phyloP scores from a whole-genome alignment of 2,329 filamentous ascomycete species.

The Claviceps africana region DNA sequence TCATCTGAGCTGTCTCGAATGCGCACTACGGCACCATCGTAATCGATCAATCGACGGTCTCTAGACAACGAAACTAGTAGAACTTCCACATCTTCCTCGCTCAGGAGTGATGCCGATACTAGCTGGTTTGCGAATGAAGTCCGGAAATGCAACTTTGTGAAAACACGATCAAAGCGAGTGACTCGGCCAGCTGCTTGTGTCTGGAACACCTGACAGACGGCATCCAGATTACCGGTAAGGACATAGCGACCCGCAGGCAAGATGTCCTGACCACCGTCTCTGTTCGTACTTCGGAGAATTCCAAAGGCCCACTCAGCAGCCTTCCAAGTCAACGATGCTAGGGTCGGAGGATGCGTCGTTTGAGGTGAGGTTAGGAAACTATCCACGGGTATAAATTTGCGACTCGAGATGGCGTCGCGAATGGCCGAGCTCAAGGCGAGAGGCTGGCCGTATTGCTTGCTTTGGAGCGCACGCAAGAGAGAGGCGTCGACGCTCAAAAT shows the following conservation, averaged over 20 bases:
- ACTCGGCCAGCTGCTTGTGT: slow-evolving; percentile 28
- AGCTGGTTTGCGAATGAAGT: slow-evolving; percentile 41
- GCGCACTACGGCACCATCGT: slow-evolving; percentile 58
- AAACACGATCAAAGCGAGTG: slow-evolving; percentile 50
- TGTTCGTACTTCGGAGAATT: slow-evolving; percentile 49
- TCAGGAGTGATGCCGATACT: slow-evolving; percentile 34
- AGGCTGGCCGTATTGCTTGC: slow-evolving; percentile 65
- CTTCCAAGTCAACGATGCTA: slow-evolving; percentile 55
- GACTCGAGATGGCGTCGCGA: slow-evolving; percentile 54
- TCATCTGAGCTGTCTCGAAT: slow-evolving; percentile 45
- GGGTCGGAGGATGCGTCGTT: slow-evolving; percentile 58
- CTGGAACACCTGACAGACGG: slow-evolving; percentile 39
- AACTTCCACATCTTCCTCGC: slow-evolving; percentile 52
- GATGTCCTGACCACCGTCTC: slow-evolving; percentile 33
- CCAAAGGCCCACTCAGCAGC: slow-evolving; percentile 63
- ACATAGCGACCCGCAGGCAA: slow-evolving; percentile 51
- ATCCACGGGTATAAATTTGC: slow-evolving; percentile 54
- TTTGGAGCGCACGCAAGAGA: slow-evolving; percentile 58
- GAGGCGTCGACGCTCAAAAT: slow-evolving; percentile 43
- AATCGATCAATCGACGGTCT: slow-evolving; percentile 45
- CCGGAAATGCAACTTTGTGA: slow-evolving; percentile 51
- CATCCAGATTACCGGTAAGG: slow-evolving; percentile 47
- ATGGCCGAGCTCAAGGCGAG: slow-evolving; percentile 68
- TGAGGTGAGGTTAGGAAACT: slow-evolving; percentile 52
- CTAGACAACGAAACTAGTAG: slow-evolving; percentile 56